Base-by-base conservation (phyloP, 2,329 filamentous ascomycete genomes). In the Fusarium sp. region DNA sequence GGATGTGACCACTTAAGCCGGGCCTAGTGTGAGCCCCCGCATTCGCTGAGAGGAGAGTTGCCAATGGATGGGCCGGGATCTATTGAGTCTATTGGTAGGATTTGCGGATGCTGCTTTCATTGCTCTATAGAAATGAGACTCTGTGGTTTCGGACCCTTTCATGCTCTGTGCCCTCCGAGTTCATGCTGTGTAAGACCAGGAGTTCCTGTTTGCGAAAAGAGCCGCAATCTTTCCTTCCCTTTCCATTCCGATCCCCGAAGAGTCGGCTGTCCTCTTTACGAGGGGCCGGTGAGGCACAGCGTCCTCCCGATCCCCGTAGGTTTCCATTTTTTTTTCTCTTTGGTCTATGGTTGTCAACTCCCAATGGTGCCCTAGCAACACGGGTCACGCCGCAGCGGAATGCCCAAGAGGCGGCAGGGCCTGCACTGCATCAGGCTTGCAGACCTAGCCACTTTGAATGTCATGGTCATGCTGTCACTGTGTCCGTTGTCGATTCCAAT, bases 391-490 rank as follows among this genome's bases (percentile, higher is more conserved):
- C 64, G 68, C 57, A 58, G 50, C 60, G 62, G 56, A 66, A 64
- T 47, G 64, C 68, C 66, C 60, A 69, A 58, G 43, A 30, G 65
- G 61, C 68, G 30, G 74, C 65, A 71, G 45, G 25, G 45, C 56
- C 30, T 75, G 69, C 71, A 73, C 30, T 75, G 69, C 73, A 73
- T 73, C 52, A 47, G 61, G 37, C 72, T 67, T 72, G 76, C 69
- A 76, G 68, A 66, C 43, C 12, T 72, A 66, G 67, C 40, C 58
- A 61, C 58, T 27, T 20, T n/a, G 11, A 40, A 15, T 43, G 43
- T 25, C 43, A 50, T 50, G 22, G 57, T 63, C 45, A 68, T 69
- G 66, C 66, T 71, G 66, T 66, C 65, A 72, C 71, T 45, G n/a
- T 22, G n/a, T 12, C 45, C 70, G 32, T 43, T 65, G 58, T 50